A percentile compares a stretch with the other conserved stretches of the same genome.
Conservation (phyloP, 78 protist species). For the Isochrysis galbana region DNA sequence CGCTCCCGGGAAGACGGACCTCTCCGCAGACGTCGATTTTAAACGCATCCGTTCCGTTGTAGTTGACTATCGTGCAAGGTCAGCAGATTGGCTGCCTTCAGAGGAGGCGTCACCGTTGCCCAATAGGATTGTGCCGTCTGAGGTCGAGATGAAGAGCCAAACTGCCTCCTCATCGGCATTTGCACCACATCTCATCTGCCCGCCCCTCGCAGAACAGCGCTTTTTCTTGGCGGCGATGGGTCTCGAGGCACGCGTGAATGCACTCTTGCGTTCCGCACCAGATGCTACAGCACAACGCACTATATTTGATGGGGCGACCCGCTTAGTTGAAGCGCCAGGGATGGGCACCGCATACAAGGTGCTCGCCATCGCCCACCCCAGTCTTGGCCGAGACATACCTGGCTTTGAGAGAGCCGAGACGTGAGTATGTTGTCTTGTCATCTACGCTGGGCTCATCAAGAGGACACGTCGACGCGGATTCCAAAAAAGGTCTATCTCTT, state of each 20-base stretch:
- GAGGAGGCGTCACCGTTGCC: too few species aligned
- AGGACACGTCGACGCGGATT: too few species aligned
- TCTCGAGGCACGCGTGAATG: not conserved
- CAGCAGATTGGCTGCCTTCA: too few species aligned
- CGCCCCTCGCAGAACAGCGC: not conserved
- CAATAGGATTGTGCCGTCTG: too few species aligned
- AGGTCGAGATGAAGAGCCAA: too few species aligned
- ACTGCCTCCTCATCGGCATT: not conserved
- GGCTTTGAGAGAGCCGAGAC: not conserved
- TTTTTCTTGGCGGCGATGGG: not conserved
- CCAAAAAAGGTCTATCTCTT: too few species aligned
- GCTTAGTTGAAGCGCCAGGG: not conserved
- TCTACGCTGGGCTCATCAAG: too few species aligned
- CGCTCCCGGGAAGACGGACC: not conserved
- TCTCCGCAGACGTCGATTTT: not conserved
- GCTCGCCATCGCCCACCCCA: not conserved
- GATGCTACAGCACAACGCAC: too few species aligned
- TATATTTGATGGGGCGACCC: not conserved
- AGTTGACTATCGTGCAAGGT: too few species aligned
- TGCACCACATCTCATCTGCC: not conserved
- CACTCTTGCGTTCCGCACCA: not conserved
- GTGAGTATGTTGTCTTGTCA: too few species aligned
- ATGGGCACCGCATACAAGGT: slow-evolving; percentile 16
- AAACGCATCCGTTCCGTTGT: not conserved
- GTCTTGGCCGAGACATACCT: not conserved